A percentile compares a stretch with the other conserved stretches of the same genome.
phyloP scores from a whole-genome alignment of 345 rosid species.

The Hibiscus tridactylites region DNA sequence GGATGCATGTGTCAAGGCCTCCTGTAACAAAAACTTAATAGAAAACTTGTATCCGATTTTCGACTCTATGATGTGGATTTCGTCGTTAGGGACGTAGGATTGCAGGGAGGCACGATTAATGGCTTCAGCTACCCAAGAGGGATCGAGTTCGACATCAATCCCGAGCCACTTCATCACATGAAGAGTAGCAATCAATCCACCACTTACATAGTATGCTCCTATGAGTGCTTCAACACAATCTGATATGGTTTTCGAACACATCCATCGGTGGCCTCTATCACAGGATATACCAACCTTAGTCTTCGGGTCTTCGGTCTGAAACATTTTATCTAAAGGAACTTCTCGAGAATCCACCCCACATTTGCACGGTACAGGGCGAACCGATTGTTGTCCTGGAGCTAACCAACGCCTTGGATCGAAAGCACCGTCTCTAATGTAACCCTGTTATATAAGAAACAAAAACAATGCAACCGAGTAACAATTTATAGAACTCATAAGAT shows the following conservation, averaged over 20 bases:
- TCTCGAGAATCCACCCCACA: conserved; percentile 55
- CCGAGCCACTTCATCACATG: conserved; percentile 82
- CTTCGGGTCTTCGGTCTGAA: conserved; percentile 38
- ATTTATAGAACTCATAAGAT: background rate
- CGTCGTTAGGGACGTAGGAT: conserved; percentile 38
- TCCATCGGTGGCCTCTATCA: conserved; percentile 81
- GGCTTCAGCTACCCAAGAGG: conserved; percentile 32
- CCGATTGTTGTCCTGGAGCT: conserved; percentile 68
- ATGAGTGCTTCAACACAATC: conserved; percentile 83
- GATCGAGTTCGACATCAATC: conserved; percentile 41
- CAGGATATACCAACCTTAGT: conserved; percentile 53
- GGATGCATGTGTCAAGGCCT: conserved; percentile 71
- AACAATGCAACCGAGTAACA: background rate
- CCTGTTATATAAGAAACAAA: conserved; percentile 32
- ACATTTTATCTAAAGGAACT: conserved; percentile 62
- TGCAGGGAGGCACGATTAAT: conserved; percentile 36
- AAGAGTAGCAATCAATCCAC: conserved; percentile 56
- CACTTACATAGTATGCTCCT: conserved; percentile 67
- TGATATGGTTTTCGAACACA: conserved; percentile 66
- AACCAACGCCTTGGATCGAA: conserved; percentile 91
- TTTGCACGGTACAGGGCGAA: conserved; percentile 48
- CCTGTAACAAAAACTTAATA: conserved; percentile 59
- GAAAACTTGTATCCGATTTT: conserved; percentile 55
- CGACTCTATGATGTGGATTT: conserved; percentile 41
- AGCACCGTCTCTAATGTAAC: conserved; percentile 62